Conservation (phyloP, 208 protist species). For the Acanthamoeba lenticulata region DNA sequence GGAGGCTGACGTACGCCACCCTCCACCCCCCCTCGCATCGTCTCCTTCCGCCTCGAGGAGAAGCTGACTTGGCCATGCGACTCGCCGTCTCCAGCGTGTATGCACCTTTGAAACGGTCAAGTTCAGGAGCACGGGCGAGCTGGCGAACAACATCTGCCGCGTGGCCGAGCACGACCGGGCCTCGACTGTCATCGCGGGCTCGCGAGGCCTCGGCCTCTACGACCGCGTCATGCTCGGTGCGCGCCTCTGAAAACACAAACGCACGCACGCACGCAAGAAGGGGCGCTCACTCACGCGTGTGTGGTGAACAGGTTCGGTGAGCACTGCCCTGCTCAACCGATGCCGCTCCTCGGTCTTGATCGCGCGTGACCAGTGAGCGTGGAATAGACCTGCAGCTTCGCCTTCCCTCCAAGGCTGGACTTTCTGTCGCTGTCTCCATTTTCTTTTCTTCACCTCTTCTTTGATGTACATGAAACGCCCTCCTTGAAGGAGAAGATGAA, state of each 20-base stretch:
- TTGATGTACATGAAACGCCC: no score
- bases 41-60: no score
- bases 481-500: no score
- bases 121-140: conserved; percentile 40
- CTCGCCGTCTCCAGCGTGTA: background rate
- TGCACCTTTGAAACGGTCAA: conserved; percentile 32
- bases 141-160: conserved; percentile 53
- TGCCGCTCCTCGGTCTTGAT: conserved; percentile 36
- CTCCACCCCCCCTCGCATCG: background rate
- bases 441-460: no score
- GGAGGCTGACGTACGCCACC: background rate
- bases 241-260: no score
- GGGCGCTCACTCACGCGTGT: background rate
- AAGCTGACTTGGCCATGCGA: background rate
- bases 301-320: conserved; percentile 39
- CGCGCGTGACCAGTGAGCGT: background rate
- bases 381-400: no score
- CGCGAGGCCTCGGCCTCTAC: conserved; percentile 29
- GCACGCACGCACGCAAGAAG: no score
- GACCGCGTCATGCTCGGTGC: conserved; percentile 61
- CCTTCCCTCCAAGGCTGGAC: no score
- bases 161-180: conserved; percentile 30
- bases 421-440: no score
- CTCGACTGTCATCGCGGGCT: conserved; percentile 26
- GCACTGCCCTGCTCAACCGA: conserved; percentile 54